These are phyloP conservation scores for Rhizopus sp. DNA, from an alignment of 371 early-diverging fungal species.

Conservation along the genomic window DNA sequence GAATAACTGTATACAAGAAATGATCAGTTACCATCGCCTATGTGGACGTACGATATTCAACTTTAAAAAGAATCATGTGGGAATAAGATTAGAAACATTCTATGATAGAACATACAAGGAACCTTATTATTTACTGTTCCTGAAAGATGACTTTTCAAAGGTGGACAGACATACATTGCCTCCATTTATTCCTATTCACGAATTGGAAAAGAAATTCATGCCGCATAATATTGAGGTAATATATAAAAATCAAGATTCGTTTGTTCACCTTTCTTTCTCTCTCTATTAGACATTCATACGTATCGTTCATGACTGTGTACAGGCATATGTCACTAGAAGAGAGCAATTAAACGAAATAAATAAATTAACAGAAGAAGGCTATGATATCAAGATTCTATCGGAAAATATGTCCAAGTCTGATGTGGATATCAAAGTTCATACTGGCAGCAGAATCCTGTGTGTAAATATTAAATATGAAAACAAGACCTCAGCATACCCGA, in stretches of 20 bases:
- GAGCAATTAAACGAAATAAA: constrained; percentile 32
- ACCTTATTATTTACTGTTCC: constrained; percentile 37
- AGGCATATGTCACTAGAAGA: constrained; percentile 40
- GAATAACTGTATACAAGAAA: constrained; percentile 33
- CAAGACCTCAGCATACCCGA: constrained; percentile 7
- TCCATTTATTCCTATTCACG: constrained; percentile 33
- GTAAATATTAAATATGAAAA: neutral
- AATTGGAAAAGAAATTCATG: constrained; percentile 23
- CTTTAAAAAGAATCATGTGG: constrained; percentile 23
- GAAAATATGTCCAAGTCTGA: neutral
- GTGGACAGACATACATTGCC: constrained; percentile 40
- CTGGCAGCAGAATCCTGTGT: neutral
- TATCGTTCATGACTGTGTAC: constrained; percentile 36
- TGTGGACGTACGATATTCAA: constrained; percentile 33
- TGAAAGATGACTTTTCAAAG: neutral
- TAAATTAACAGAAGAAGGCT: neutral
- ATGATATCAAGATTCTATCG: constrained; percentile 1
- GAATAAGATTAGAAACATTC: constrained; percentile 49
- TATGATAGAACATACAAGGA: constrained; percentile 38
- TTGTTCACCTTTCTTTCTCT: neutral
- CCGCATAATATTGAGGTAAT: constrained; percentile 30
- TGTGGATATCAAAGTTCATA: neutral
- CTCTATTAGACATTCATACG: constrained; percentile 34
- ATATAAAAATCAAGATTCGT: neutral
- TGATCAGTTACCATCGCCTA: constrained; percentile 40